Conservation (phyloP, 345 rosid species). For the Gossypium raimondii region DNA sequence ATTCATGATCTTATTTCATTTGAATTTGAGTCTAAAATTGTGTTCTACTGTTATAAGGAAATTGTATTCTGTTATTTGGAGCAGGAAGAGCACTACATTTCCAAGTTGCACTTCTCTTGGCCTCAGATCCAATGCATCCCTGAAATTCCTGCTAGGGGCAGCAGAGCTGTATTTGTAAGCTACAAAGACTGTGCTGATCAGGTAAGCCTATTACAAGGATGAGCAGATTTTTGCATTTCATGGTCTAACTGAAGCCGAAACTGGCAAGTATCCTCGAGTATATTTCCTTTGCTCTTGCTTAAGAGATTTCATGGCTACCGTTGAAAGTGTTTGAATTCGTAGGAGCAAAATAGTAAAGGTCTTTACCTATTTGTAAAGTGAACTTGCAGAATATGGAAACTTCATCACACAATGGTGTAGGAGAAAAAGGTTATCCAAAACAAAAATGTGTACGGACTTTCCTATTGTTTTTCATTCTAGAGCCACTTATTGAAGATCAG, state of each 20-base stretch:
- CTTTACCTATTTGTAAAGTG: background rate
- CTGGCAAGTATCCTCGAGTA: background rate
- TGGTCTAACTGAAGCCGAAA: background rate
- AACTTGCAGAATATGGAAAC: background rate
- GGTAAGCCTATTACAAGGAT: slow-evolving; percentile 28
- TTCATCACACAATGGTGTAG: background rate
- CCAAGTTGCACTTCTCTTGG: slow-evolving; percentile 77
- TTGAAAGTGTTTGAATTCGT: background rate
- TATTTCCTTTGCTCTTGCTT: background rate
- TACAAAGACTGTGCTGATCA: slow-evolving; percentile 48
- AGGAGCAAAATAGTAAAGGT: background rate
- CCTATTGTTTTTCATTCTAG: background rate
- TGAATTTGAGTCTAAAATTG: background rate
- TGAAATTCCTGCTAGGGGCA: slow-evolving; percentile 68
- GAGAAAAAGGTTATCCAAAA: background rate
- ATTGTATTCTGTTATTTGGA: background rate
- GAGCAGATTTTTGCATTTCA: background rate
- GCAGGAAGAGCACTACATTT: slow-evolving; percentile 89
- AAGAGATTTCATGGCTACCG: background rate
- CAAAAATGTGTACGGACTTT: background rate
- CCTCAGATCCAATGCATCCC: slow-evolving; percentile 70
- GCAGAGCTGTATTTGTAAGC: slow-evolving; percentile 62
- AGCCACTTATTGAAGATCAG: background rate
- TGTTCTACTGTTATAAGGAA: background rate
- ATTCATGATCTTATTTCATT: background rate